Evolutionary conservation across 2,329 filamentous ascomycete genomes (phyloP), one percentile per base, ranked within the genome.

Genomic region (Colletotrichum cuscutae): DNA sequence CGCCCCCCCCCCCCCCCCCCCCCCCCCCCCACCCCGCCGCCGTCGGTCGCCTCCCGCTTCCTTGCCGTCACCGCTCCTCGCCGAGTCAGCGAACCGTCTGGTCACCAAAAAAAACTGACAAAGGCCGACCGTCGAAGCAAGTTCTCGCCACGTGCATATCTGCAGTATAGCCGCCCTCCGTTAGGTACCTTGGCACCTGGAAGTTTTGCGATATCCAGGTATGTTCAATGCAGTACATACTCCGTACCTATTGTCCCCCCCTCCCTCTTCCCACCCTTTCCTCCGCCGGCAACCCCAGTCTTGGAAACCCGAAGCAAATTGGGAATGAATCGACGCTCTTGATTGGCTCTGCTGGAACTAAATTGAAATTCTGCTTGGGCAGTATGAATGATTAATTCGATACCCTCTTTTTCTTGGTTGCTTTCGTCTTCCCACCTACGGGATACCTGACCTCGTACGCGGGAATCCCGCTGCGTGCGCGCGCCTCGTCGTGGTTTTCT

Each of bases 301-400:
- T 62, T 24, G 28, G 28, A 24, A 35, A 11, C 26, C 58, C 15
- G 4, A n/a, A 42, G 37, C 37, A 42, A 42, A 35, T 5, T 35
- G 32, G 32, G 32, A 35, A 42, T 15, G 5, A n/a, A 42, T 11
- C 12, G 5, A 22, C 8, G 52, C 52, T 13, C 26, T 12, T 30
- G 58, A 72, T 68, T 72, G 69, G 69, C 59, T 42, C 2, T 12
- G 19, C 22, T 13, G 58, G 4, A 13, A 24, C 32, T 12, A 62
- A 37, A 57, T 64, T 62, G 56, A 57, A 64, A 59, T 64, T 71
- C 69, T 72, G 69, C 69, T 46, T 64, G 69, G 69, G 69, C 69
- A 72, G 69, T 69, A 37, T 30, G n/a, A 30, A 19, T 49, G 13
- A 15, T 13, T 3, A 3, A n/a, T 15, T 52, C 5, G 60, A 13